Conservation (phyloP, 306 rosid species). For the Hippophae gyantsensis region DNA sequence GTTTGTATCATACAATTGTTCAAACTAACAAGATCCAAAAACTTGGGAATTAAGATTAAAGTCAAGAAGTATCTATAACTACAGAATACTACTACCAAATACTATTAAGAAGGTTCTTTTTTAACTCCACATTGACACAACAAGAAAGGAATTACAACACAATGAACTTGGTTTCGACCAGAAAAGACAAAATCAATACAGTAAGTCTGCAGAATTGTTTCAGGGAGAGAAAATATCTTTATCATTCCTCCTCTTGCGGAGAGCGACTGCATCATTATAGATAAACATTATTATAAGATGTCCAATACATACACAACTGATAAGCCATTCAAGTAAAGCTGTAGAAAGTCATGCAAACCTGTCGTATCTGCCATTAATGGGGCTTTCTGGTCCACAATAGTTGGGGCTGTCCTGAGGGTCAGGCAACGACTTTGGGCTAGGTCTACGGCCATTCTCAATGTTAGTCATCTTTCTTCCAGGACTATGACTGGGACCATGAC, state of each 20-base stretch:
- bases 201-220: not conserved
- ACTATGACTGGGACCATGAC: conserved; percentile 30
- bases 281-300: not conserved
- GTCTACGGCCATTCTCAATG: conserved; percentile 50
- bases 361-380: conserved; percentile 49
- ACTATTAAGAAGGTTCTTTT: too few species aligned
- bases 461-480: conserved; percentile 39
- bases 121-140: too few species aligned
- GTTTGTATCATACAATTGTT: too few species aligned
- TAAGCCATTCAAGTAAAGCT: conserved; percentile 3
- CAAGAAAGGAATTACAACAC: too few species aligned
- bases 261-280: conserved; percentile 50
- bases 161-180: conserved; percentile 9
- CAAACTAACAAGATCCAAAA: too few species aligned
- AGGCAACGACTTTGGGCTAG: conserved; percentile 40
- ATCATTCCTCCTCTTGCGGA: conserved; percentile 68
- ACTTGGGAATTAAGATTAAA: too few species aligned
- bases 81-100: too few species aligned
- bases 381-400: conserved; percentile 51
- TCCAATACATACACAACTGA: too few species aligned
- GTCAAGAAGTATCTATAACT: too few species aligned
- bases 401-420: conserved; percentile 67
- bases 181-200: conserved; percentile 1
- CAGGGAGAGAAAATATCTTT: conserved; percentile 5
- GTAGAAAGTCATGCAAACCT: conserved; percentile 28